phyloP scores from a whole-genome alignment of 139 green algal genomes.

The Pseudopediastrum boryanum region DNA sequence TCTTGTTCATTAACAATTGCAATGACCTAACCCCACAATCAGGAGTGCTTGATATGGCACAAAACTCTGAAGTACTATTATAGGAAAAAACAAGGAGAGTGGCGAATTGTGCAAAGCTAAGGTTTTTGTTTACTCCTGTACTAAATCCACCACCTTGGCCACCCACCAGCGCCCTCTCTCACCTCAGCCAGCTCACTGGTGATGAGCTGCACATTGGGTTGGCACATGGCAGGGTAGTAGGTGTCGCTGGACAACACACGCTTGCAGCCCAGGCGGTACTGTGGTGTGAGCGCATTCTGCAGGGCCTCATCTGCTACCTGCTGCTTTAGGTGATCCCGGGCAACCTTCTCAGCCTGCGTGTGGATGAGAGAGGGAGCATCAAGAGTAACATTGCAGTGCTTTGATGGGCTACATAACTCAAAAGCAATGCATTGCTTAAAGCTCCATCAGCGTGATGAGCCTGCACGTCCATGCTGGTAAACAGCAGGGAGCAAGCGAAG shows the following conservation, averaged over 20 bases:
- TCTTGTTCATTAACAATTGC: too few species aligned
- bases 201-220: slow-evolving; percentile 14
- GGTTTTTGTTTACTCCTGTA: too few species aligned
- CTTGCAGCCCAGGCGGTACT: slow-evolving; percentile 21
- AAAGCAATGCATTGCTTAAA: background rate
- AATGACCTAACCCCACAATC: too few species aligned
- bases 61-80: too few species aligned
- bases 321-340: background rate
- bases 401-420: background rate
- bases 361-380: too few species aligned
- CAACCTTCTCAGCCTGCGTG: slow-evolving; percentile 11
- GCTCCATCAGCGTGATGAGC: background rate
- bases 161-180: too few species aligned
- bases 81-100: too few species aligned
- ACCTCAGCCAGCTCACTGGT: slow-evolving; percentile 22
- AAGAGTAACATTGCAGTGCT: too few species aligned
- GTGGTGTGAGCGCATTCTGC: background rate
- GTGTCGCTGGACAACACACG: slow-evolving; percentile 11
- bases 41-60: too few species aligned
- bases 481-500: background rate
- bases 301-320: background rate
- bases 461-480: background rate
- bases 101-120: too few species aligned
- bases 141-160: too few species aligned
- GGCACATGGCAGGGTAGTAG: slow-evolving; percentile 20